phyloP scores from a whole-genome alignment of 2,329 filamentous ascomycete genomes.

The Cercospora sp. region DNA sequence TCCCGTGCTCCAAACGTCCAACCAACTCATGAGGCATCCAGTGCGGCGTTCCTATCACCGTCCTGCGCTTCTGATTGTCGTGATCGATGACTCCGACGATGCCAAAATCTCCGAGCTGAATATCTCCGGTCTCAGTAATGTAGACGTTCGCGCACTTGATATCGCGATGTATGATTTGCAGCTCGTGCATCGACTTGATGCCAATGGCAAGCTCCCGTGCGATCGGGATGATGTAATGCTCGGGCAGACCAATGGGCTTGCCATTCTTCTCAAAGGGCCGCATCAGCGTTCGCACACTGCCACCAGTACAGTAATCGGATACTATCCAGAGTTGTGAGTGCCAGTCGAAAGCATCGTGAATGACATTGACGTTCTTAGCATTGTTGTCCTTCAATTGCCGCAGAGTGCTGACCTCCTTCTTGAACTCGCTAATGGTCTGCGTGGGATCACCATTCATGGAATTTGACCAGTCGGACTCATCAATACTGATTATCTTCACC shows the following conservation, averaged over 20 bases:
- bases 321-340: conserved; percentile 84
- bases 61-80: conserved; percentile 69
- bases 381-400: conserved; percentile 71
- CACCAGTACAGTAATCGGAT: conserved; percentile 81
- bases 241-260: conserved; percentile 48
- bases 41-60: conserved; percentile 78
- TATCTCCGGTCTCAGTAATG: conserved; percentile 71
- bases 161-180: conserved; percentile 66
- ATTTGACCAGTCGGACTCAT: conserved; percentile 63
- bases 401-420: conserved; percentile 65
- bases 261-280: conserved; percentile 35
- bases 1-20: conserved; percentile 52
- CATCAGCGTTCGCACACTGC: conserved; percentile 70
- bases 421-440: conserved; percentile 58
- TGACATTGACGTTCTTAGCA: conserved; percentile 76
- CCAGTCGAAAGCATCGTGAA: conserved; percentile 75
- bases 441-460: conserved; percentile 54
- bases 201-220: conserved; percentile 63
- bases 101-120: conserved; percentile 83
- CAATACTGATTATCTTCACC: conserved; percentile 82
- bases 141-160: conserved; percentile 75
- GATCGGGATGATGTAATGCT: conserved; percentile 64
- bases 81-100: conserved; percentile 77
- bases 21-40: conserved; percentile 81
- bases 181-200: conserved; percentile 62